These are phyloP conservation scores for Lentinula sp. DNA, from an alignment of 768 basidiomycete species.

Conservation along the genomic window DNA sequence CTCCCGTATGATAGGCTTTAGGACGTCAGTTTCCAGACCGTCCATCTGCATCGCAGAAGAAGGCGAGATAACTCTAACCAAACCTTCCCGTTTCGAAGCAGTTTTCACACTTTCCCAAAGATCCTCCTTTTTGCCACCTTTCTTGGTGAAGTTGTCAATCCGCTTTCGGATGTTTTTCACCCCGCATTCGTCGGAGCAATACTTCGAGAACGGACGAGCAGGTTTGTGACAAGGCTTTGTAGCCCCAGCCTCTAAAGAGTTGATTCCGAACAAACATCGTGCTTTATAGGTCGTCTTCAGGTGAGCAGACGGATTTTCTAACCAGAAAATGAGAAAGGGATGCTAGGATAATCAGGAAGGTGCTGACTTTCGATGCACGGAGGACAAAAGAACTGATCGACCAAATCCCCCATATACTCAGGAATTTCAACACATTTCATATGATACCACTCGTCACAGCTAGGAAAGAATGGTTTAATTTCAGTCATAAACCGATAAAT, in stretches of 20 bases:
- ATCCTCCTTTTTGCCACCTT: constrained; percentile 54
- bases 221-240: constrained; percentile 73
- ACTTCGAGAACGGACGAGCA: constrained; percentile 80
- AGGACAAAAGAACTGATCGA: constrained; percentile 91
- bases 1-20: constrained; percentile 8
- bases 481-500: background rate
- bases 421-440: constrained; percentile 78
- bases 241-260: constrained; percentile 56
- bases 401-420: constrained; percentile 77
- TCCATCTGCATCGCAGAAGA: constrained; percentile 16
- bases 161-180: constrained; percentile 63
- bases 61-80: constrained; percentile 39
- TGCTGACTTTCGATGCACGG: constrained; percentile 67
- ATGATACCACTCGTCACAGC: constrained; percentile 96
- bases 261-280: constrained; percentile 67
- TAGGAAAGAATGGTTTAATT: constrained; percentile 19
- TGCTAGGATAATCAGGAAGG: background rate
- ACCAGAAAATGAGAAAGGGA: background rate
- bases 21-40: constrained; percentile 10
- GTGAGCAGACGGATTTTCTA: constrained; percentile 54
- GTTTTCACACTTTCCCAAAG: constrained; percentile 74
- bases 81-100: constrained; percentile 65
- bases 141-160: constrained; percentile 55
- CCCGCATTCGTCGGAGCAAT: constrained; percentile 88
- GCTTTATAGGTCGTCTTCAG: constrained; percentile 75